These are phyloP conservation scores for Ustilago loliicola DNA, from an alignment of 1,284 basidiomycete species.

Conservation along the genomic window DNA sequence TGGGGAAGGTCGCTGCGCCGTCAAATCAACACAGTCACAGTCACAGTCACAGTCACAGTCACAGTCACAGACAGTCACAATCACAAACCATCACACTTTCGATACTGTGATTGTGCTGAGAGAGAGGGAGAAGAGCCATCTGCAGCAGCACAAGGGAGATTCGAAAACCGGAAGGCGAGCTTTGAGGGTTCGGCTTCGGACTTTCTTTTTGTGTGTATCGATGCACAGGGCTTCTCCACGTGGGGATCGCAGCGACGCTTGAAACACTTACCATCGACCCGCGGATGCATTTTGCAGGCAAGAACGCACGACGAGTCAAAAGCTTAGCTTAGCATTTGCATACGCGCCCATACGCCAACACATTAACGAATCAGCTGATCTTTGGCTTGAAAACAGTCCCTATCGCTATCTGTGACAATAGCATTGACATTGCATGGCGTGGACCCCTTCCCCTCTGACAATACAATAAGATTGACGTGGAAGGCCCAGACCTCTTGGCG, in stretches of 20 bases:
- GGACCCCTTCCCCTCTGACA: background rate
- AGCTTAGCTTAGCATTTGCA: background rate
- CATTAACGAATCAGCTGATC: background rate
- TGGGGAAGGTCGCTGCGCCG: background rate
- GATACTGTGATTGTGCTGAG: slow-evolving; percentile 3
- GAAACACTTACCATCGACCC: background rate
- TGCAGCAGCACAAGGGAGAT: background rate
- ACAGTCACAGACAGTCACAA: background rate
- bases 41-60: background rate
- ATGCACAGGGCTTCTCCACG: slow-evolving; percentile 5
- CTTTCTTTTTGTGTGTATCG: background rate
- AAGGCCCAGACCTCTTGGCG: background rate
- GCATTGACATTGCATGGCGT: background rate
- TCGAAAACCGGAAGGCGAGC: background rate
- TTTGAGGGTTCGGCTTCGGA: background rate
- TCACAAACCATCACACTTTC: background rate
- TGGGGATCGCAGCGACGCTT: background rate
- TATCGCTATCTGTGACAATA: background rate
- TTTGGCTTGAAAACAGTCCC: background rate
- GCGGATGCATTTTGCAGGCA: background rate
- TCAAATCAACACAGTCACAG: background rate
- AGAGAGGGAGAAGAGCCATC: background rate
- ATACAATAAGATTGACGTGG: background rate
- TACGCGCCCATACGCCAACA: background rate
- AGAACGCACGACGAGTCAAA: background rate